Base-by-base conservation (phyloP, 2,329 filamentous ascomycete genomes). In the Fusarium staphyleae region DNA sequence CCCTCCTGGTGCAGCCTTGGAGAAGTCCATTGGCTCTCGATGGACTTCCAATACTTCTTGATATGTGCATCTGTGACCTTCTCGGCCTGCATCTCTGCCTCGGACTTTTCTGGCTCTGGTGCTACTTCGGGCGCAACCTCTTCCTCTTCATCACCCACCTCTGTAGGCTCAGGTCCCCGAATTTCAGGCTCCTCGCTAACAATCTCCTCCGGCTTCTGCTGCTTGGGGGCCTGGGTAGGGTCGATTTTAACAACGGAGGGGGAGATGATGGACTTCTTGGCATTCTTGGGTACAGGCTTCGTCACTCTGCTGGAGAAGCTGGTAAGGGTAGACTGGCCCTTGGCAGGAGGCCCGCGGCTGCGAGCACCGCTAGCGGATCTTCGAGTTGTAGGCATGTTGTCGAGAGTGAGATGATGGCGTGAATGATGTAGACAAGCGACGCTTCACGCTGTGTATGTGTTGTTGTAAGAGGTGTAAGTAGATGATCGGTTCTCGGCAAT, bases 1-100 rank as follows among this genome's bases (percentile, higher is more conserved):
- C 81, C 87, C 66, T 87, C 74, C 74, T 96, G 91, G 69, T 98
- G 95, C 29, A 96, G 86, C 65, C 88, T 78, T 34, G 84, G 83
- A 14, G 90, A 84, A 53, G 80, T 81, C 63, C 91, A 81, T 66
- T 86, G 81, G 33, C 78, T 77, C 77, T 96, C 91, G 62, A 93
- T 85, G 10, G 73, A 73, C 61, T 78, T 78, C 92, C 92, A 97
- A 72, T 96, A 97, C 68, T 79, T 80, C 65, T 83, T 83, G 58
- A 98, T 86, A 66, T 91, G 86, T 40, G 81, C 76, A 50, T 89
- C 82, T 7, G 82, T 83, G 34, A 96, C 75, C 62, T 84, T 82
- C 58, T 84, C 78, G 1, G 91, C 92, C 54, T 74, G 75, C 18
- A 79, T 63, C 65, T 89, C 81, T 5, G 72, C 75, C 53, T 78